Evolutionary conservation across 129 eudicot species (phyloP).

Genomic region (Logfia minima): DNA sequence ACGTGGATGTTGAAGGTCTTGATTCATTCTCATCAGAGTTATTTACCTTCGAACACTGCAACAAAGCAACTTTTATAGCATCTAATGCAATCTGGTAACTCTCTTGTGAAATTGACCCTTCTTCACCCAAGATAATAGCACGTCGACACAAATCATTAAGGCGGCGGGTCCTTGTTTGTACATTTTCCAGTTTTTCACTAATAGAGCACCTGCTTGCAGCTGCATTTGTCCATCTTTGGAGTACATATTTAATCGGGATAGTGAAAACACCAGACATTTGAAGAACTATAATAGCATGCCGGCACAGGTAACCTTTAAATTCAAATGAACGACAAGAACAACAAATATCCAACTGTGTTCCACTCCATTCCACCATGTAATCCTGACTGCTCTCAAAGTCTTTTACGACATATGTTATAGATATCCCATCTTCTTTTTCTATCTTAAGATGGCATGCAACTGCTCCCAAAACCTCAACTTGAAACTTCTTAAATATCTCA

Average conservation of each 20-base stretch:
- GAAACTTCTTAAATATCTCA: conserved; percentile 80
- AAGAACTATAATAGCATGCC: conserved; percentile 89
- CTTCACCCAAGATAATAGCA: conserved; percentile 92
- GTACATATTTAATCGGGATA: conserved; percentile 61
- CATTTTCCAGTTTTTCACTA: conserved; percentile 67
- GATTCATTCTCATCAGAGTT: conserved; percentile 42
- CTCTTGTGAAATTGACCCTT: conserved; percentile 82
- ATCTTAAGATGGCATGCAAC: conserved; percentile 89
- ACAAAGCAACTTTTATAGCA: conserved; percentile 70
- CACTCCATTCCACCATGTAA: conserved; percentile 73
- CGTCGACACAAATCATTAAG: conserved; percentile 81
- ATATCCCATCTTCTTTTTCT: conserved; percentile 46
- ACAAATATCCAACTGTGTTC: conserved; percentile 57
- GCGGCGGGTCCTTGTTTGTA: conserved; percentile 76
- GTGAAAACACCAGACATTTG: conserved; percentile 91
- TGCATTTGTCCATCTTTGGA: conserved; percentile 93
- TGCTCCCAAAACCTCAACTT: conserved; percentile 88
- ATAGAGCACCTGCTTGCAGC: conserved; percentile 68
- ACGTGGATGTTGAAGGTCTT: conserved; percentile 2
- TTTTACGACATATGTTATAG: conserved; percentile 54
- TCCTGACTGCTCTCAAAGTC: conserved; percentile 69
- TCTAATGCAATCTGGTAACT: conserved; percentile 65
- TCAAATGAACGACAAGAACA: conserved; percentile 60
- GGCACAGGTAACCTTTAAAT: conserved; percentile 76
- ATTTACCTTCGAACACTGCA: conserved; percentile 50